phyloP scores from a whole-genome alignment of 345 rosid genomes.

The Erysimum cheiranthoides region DNA sequence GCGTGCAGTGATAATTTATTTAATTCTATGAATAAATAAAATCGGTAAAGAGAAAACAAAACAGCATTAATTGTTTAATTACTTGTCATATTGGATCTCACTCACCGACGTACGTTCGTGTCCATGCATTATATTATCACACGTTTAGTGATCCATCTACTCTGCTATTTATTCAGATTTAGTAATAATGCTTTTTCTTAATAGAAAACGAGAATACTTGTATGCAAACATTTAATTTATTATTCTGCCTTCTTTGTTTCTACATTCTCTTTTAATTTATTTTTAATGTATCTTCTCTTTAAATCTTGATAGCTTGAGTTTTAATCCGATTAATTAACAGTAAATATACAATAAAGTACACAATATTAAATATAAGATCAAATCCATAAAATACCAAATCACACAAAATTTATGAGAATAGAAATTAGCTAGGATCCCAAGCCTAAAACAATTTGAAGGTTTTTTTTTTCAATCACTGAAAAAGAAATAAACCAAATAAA shows the following conservation, averaged over 20 bases:
- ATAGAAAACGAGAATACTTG: background rate
- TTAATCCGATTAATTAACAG: background rate
- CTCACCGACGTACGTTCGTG: constrained; percentile 47
- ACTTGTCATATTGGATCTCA: constrained; percentile 47
- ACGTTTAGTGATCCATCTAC: constrained; percentile 42
- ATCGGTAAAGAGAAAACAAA: background rate
- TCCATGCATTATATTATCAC: constrained; percentile 42
- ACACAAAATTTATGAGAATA: background rate
- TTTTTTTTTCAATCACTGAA: no score
- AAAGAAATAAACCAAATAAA: no score
- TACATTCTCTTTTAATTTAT: background rate
- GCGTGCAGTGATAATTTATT: constrained; percentile 43
- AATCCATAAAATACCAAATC: background rate
- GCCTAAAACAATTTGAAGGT: background rate
- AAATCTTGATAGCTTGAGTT: background rate
- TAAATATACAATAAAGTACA: background rate
- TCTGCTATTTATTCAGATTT: constrained; percentile 19
- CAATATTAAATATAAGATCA: background rate
- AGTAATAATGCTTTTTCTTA: constrained; percentile 3
- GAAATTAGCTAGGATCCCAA: background rate
- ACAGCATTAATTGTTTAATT: constrained; percentile 40
- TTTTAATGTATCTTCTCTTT: background rate
- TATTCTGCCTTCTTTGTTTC: background rate
- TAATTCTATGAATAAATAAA: background rate
- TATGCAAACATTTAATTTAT: background rate